Conservation (phyloP, 768 basidiomycete genomes). For the Agrocybe pediades region DNA sequence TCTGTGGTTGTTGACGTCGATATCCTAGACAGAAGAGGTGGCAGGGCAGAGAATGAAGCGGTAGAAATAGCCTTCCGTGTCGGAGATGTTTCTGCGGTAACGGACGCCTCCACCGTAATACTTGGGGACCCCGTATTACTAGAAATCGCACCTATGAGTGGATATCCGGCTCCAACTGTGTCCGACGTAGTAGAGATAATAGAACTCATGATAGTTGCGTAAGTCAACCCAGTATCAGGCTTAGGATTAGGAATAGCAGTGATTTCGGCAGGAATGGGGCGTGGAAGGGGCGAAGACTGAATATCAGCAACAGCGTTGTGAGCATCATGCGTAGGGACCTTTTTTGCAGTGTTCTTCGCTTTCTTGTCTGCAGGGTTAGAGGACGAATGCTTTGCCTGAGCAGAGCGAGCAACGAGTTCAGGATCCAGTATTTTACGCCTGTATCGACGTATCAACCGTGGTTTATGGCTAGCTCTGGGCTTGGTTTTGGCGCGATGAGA, state of each 20-base stretch:
- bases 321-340: conserved; percentile 6
- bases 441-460: conserved; percentile 22
- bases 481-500: conserved; percentile 8
- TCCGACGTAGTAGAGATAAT: conserved; percentile 1
- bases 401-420: not conserved
- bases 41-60: conserved; percentile 25
- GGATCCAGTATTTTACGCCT: conserved; percentile 8
- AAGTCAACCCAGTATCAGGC: conserved; percentile 40
- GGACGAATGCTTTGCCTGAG: conserved; percentile 1
- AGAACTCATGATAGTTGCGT: not conserved
- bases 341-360: conserved; percentile 12
- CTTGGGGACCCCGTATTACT: conserved; percentile 14
- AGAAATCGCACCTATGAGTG: conserved; percentile 26
- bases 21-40: conserved; percentile 21
- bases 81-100: conserved; percentile 8
- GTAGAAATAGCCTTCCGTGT: conserved; percentile 10
- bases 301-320: conserved; percentile 11
- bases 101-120: conserved; percentile 14
- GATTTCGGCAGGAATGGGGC: conserved; percentile 28
- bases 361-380: not conserved
- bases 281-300: conserved; percentile 20
- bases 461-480: conserved; percentile 15
- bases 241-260: conserved; percentile 52
- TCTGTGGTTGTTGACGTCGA: conserved; percentile 10
- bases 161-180: conserved; percentile 28